Evolutionary conservation across 768 basidiomycete species (phyloP).

Genomic region (Amanita brunnescens): DNA sequence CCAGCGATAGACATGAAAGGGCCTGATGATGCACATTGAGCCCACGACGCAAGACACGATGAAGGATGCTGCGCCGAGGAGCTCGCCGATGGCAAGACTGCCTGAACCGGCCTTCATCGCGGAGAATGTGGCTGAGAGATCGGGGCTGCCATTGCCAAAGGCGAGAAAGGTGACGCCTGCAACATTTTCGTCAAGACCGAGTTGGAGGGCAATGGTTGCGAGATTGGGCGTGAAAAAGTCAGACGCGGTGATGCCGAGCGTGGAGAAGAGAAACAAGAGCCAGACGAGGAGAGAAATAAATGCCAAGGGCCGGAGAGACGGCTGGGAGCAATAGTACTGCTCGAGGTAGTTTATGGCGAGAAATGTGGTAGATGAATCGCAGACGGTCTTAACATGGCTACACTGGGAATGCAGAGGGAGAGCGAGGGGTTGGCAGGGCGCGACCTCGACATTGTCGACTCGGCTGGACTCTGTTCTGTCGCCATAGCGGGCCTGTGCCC

Average conservation of each 20-base stretch:
- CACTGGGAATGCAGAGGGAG: constrained; percentile 53
- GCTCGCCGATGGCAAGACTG: constrained; percentile 86
- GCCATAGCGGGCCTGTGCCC: constrained; percentile 40
- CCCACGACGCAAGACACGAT: constrained; percentile 96
- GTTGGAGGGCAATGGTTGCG: constrained; percentile 74
- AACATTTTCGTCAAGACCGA: constrained; percentile 87
- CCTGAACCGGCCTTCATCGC: constrained; percentile 84
- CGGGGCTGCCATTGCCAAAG: constrained; percentile 95
- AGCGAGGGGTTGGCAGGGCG: constrained; percentile 49
- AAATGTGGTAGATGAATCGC: constrained; percentile 52
- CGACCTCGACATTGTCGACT: too few species aligned
- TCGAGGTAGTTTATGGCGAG: constrained; percentile 63
- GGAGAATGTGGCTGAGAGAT: constrained; percentile 93
- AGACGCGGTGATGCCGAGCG: constrained; percentile 88
- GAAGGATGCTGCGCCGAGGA: constrained; percentile 92
- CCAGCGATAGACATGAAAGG: constrained; percentile 72
- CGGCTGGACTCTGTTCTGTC: too few species aligned
- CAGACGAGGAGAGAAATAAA: constrained; percentile 65
- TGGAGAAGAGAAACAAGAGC: constrained; percentile 91
- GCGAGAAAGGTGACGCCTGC: constrained; percentile 97
- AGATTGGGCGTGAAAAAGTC: constrained; percentile 99
- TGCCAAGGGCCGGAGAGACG: constrained; percentile 43
- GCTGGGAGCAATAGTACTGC: constrained; percentile 60
- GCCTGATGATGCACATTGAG: constrained; percentile 95
- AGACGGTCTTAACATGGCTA: constrained; percentile 47